A percentile compares a stretch with the other conserved stretches of the same genome.
phyloP scores from a whole-genome alignment of 192 early-diverging fungal species.

The Globomyces pollinis-pini region DNA sequence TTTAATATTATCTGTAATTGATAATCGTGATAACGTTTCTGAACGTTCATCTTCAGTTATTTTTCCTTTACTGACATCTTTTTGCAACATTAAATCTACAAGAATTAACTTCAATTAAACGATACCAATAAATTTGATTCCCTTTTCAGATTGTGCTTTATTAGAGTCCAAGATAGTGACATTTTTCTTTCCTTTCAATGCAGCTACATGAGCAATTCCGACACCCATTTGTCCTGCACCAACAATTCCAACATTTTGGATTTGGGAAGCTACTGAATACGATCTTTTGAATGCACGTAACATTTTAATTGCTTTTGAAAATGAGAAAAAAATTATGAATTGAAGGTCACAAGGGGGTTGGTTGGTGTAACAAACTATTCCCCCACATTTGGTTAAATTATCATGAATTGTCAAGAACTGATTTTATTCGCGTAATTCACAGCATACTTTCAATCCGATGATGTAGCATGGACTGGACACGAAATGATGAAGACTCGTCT shows the following conservation, averaged over 20 bases:
- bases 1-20: conserved; percentile 47
- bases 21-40: conserved; percentile 55
- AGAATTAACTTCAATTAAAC: conserved; percentile 23
- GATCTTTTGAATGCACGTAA: conserved; percentile 3
- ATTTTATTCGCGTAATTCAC: too few species aligned
- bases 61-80: conserved; percentile 83
- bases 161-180: conserved; percentile 71
- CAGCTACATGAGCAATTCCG: conserved; percentile 81
- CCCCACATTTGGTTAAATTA: too few species aligned
- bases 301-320: too few species aligned
- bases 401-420: too few species aligned
- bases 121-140: conserved; percentile 72
- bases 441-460: too few species aligned
- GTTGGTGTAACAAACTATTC: too few species aligned
- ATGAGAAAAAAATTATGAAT: too few species aligned
- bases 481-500: too few species aligned
- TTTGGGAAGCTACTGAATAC: too few species aligned
- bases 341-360: too few species aligned
- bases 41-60: conserved; percentile 70
- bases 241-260: conserved; percentile 58
- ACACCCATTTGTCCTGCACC: conserved; percentile 91
- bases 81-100: conserved; percentile 74
- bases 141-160: conserved; percentile 67
- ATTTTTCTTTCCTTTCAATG: conserved; percentile 68
- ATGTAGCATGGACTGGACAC: too few species aligned